Base-by-base conservation (phyloP, 192 early-diverging fungal species). In the Piromyces finnis region DNA sequence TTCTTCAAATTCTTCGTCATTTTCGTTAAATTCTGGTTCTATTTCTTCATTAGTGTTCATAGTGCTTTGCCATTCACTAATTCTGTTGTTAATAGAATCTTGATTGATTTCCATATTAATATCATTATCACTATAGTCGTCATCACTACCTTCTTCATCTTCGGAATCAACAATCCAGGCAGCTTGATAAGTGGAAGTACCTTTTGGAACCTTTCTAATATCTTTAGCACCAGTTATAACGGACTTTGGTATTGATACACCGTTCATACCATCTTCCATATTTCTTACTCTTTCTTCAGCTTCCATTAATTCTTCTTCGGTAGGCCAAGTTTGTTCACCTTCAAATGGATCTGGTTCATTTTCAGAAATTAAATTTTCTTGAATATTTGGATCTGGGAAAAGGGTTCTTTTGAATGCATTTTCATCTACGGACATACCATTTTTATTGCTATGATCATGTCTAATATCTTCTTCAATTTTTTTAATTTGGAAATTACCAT, bases 281-380 rank as follows among this genome's bases (percentile, higher is more conserved):
- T 82, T 83, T 81, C 82, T 84, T 41, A 84, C 80, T 30, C 81
- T 83, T 78, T 83, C 85, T 87, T 94, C 92, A 81, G 92, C 95
- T 39, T 90, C 94, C 51, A 85, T 88, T 85, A 96, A 85, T 86
- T 99, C 97, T 84, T 98, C 94, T 81, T 97, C 95, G 18, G 95
- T 97, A 14, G 97, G 97, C 97, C 97, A 99, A 32, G 97, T 99
- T 85, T 99, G 97, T 87, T 99, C 97, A 79, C 93, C 95, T 32
- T 90, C 90, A 87, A 97, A 87, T 79, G 92, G 88, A 88, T 97
- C 92, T 16, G 93, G 93, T 81, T 93, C 93, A 81, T 97, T 97
- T 80, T 95, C 93, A 14, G 91, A 87, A 5, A 95, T 89, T 77
- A 99, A 86, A 78, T 91, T 89, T 83, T 98, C 96, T 86, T 94